Base-by-base conservation (phyloP, 2,329 filamentous ascomycete genomes). In the Seiridium unicorne region DNA sequence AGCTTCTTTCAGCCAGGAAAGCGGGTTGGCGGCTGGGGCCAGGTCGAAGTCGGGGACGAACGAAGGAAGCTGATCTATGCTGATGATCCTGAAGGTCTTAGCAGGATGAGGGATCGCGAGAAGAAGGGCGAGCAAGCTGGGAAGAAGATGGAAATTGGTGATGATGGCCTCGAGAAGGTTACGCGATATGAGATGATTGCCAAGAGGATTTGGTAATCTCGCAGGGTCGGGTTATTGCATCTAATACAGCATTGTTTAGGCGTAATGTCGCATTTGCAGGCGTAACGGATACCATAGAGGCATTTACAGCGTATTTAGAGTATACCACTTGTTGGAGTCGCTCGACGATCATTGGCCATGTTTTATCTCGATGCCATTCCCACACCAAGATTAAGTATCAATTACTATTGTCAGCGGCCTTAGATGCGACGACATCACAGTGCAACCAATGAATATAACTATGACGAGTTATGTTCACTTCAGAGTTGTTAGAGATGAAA, bases 101-200 rank as follows among this genome's bases (percentile, higher is more conserved):
- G 81, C 67, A 80, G 80, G 60, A 70, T 89, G 68, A 81, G 81
- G 62, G 86, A 88, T 61, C 86, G 87, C 64, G 87, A 89, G 62
- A 84, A 85, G 69, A 80, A 84, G 67, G 84, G 82, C 5, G 85
- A 84, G 62, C 85, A 86, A 64, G 87, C 84, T 65, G 82, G 81
- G 32, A 77, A 76, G 40, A 79, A 79, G 62, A 77, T 58, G 58
- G 58, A 81, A 42, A 77, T 78, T 57, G 82, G 82, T 59, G 83
- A 85, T 57, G 86, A 85, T 72, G 70, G 69, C 38, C 63, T 73
- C 5, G 69, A 86, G 86, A 75, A 90, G 82, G 69, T 86, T 78
- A 72, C 82, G 67, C 83, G 95, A 68, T 99, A 97, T 77, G 92
- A 93, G 72, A 97, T 98, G 95, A 89, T 93, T 68, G 92, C 92